Conservation (phyloP, 495 filamentous ascomycete species). For the Penicillium antarcticum region DNA sequence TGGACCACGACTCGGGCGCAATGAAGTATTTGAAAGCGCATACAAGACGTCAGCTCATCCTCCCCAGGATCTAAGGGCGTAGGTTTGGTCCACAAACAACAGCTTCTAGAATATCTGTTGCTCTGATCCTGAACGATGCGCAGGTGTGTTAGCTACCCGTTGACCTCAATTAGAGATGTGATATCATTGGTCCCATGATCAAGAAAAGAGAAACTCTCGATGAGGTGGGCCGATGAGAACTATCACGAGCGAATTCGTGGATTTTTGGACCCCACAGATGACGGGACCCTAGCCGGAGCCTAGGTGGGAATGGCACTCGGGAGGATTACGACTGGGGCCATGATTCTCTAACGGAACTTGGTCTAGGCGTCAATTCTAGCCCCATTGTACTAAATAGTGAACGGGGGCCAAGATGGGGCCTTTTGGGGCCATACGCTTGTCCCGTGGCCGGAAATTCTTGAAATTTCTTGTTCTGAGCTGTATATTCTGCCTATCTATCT, state of each 20-base stretch:
- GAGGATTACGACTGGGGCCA: slow-evolving; percentile 5
- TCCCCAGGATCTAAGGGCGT: slow-evolving; percentile 1
- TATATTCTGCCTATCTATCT: background rate
- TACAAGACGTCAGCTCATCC: background rate
- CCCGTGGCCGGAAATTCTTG: background rate
- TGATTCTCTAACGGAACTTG: background rate
- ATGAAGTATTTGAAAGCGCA: slow-evolving; percentile 7
- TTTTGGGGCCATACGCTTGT: slow-evolving; percentile 7
- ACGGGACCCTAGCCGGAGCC: background rate
- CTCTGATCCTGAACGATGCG: background rate
- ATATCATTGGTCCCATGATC: background rate
- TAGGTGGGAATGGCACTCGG: background rate
- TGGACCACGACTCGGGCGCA: slow-evolving; percentile 16
- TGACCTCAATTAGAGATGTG: background rate
- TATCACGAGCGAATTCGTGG: slow-evolving; percentile 10
- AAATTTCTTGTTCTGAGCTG: background rate
- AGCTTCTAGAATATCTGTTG: slow-evolving; percentile 4
- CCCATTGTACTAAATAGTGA: slow-evolving; percentile 1
- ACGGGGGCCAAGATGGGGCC: background rate
- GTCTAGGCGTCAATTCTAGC: slow-evolving; percentile 5
- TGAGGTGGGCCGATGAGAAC: slow-evolving; percentile 9
- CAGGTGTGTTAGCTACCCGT: background rate
- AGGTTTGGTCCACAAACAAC: slow-evolving; percentile 3
- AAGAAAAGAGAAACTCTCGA: background rate
- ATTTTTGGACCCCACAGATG: slow-evolving; percentile 7